Base-by-base conservation (phyloP, 352 stramenopile genomes). In the Globisporangium sylvaticum region DNA sequence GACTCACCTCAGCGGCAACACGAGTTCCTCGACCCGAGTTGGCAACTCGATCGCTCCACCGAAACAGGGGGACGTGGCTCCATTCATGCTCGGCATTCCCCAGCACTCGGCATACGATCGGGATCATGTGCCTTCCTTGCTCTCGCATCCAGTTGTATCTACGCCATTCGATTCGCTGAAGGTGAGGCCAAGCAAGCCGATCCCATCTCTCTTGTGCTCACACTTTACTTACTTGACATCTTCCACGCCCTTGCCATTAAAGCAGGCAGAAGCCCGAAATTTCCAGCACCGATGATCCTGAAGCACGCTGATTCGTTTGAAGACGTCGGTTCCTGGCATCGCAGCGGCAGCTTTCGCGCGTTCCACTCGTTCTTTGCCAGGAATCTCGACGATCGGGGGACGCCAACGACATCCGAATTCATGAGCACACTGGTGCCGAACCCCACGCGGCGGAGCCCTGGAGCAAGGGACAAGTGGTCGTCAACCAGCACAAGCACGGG, bases 291-390 rank as follows among this genome's bases (percentile, higher is more conserved):
- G 12, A 71, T 63, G 22, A 46, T 73, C 12, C 72, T 70, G n/a
- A 69, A 54, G 34, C 64, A 27, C 24, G 22, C 37, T 24, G 60
- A 70, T 14, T 48, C 73, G 14, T 62, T 68, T 15, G 52, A 76
- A 22, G 73, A 75, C 12, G 50, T 50, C 44, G 53, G 59, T n/a
- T 44, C 46, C 31, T 79, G 70, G 70, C 70, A 58, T n/a, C 64
- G 70, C 42, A 67, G 72, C 60, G 58, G 70, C 27, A 80, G 67
- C 53, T 77, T 75, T 53, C 76, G 80, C 12, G 74, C 69, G 18
- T 84, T 88, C 27, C 74, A 84, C 61, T 77, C 76, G 4, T 88
- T 84, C 63, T 88, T 88, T 48, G 67, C 75, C 4, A 44, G 64
- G 1, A 60, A 72, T 9, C 54, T 80, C 14, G 52, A 71, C 18